Percentiles rank a stretch among this genome's conserved stretches.
Conservation (phyloP, 176 grass and related monocot genomes). For the Aegilops speltoides region DNA sequence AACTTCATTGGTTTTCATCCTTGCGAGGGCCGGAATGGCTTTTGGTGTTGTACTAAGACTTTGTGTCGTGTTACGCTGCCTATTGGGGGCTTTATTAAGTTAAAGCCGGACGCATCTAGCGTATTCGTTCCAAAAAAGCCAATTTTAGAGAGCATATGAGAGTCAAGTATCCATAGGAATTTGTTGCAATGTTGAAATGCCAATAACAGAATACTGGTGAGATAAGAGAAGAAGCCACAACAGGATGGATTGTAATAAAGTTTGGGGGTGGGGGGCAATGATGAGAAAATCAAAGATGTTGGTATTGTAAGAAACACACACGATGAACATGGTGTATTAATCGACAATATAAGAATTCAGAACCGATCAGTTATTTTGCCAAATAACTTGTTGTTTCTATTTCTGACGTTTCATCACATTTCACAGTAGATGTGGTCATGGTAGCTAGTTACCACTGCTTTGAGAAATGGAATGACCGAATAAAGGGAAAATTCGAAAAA, state of each 20-base stretch:
- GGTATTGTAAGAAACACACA: not conserved
- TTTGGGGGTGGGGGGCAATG: not conserved
- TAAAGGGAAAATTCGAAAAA: not conserved
- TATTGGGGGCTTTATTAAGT: too few species aligned
- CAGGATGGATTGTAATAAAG: slow-evolving; percentile 15
- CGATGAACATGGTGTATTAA: not conserved
- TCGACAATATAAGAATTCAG: too few species aligned
- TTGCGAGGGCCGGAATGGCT: too few species aligned
- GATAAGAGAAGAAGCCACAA: slow-evolving; percentile 4
- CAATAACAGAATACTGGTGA: slow-evolving; percentile 30
- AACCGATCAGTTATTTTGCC: too few species aligned
- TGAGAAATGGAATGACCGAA: not conserved
- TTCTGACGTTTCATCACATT: not conserved
- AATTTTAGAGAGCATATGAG: slow-evolving; percentile 87
- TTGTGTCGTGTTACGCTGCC: too few species aligned
- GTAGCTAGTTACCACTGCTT: not conserved
- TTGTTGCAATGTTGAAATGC: slow-evolving; percentile 60
- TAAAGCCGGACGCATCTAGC: too few species aligned
- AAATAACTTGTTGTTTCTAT: too few species aligned
- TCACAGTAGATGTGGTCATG: not conserved
- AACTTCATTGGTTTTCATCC: too few species aligned
- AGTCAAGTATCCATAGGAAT: slow-evolving; percentile 80
- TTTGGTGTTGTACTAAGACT: too few species aligned
- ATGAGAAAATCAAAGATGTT: not conserved
- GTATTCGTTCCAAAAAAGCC: not conserved